Base-by-base conservation (phyloP, 78 protist species). In the Chrysochromulina tobinii region DNA sequence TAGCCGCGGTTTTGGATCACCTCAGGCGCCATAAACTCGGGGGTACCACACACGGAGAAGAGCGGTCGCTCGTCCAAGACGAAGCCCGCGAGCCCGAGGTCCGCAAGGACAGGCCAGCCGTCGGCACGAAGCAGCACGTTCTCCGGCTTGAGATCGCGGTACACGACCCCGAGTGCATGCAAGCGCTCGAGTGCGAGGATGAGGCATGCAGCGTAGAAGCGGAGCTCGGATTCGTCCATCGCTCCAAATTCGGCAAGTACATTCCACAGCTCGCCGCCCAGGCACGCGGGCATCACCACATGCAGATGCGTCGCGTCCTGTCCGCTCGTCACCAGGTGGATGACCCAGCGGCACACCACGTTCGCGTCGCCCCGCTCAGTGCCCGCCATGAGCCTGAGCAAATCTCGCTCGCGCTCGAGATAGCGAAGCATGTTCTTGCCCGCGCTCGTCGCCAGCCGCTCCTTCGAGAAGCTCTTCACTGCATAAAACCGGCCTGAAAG, bases 1-100 rank as follows among this genome's bases (percentile, higher is more conserved):
- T 50, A 50, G 61, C 85, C 87, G 55, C 3, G 58, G 6, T 97
- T 97, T 48, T 61, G 67, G 11, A 98, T 48, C 48, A 98, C 90
- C 93, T 98, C 99, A 6, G 99, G 99, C 4, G 98, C 94, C 64
- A 98, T 91, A 91, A 97, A 98, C 91, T 98, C 99, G 25, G 99
- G 99, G 21, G 99, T 98, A 48, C 98, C 99, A 58, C 87, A 81
- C n/a, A 50, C 12, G 6, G 83, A 75, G 83, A 50, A 75, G 54
- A 50, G 58, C 25, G 83, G 83, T n/a, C 21, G 83, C 27, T 75
- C 58, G 25, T 75, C 58, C 25, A 8, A 11, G 8, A 51, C 9
- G 58, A 50, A 1, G 61, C 51, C 3, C 17, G 81, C 73, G 58
- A 89, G 88, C 61, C 92, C 95, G 48, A 93, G 89, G 69, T 94